Base-by-base conservation (phyloP, 345 rosid species). In the Corymbia maculata region DNA sequence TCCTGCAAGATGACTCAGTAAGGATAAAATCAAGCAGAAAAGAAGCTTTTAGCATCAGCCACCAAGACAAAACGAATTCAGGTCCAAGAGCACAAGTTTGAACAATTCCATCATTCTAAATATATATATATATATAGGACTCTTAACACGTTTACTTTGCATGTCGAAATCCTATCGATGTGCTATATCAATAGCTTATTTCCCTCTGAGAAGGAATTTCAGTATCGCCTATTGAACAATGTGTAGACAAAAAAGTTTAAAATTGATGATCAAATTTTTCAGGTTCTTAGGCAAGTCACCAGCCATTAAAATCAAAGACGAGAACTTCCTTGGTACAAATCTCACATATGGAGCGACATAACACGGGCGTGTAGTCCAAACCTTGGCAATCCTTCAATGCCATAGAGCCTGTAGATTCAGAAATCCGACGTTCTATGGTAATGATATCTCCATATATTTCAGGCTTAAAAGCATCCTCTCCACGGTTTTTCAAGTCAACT, bases 401-500 rank as follows among this genome's bases (percentile, higher is more conserved):
- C 44, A 92, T 94, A 57, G 96, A 88, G 90, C 93, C 92, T 51
- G 92, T 42, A 79, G 98, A 91, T 87, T 94, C 97, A 66, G 95
- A 87, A 84, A 98, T 96, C 92, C 96, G 93, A 79, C 99, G 98
- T 86, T 95, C 99, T 10, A 98, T 91, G 50, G 88, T 92, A 68
- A 98, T 96, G 21, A 91, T n/a, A 90, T 90, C 94, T 30, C 99
- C 99, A 79, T 93, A 98, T 9, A 86, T 57, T 42, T 96, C 97
- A 7, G 93, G 95, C 93, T 94, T 96, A 88, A 94, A 98, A 45
- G 99, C 94, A 89, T 97, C 99, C 24, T 91, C 97, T 86, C 98
- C 99, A 61, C 89, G 89, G 66, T 97, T 97, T 92, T 92, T 96
- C 59, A 98, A 86, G 85, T 95, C 97, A 86, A 98, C 97, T 87